These are phyloP conservation scores for Plasmodium gonderi DNA, from an alignment of 169 alveolate species.

Conservation along the genomic window DNA sequence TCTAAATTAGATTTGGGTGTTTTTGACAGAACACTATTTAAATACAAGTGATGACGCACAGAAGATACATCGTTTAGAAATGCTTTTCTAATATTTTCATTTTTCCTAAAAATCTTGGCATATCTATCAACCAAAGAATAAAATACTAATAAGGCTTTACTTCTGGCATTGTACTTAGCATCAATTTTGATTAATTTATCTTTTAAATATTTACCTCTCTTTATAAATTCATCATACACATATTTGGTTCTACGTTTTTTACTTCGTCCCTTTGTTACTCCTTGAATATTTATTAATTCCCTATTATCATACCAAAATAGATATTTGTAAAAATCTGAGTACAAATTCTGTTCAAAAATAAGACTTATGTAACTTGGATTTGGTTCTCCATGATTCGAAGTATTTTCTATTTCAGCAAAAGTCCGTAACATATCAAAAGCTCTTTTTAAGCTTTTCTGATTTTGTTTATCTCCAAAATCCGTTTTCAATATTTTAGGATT, in stretches of 20 bases:
- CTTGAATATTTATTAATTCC: constrained; percentile 3
- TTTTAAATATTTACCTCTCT: constrained; percentile 2
- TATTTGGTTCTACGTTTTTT: not conserved
- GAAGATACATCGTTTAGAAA: constrained; percentile 19
- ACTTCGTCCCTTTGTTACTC: not conserved
- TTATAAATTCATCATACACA: constrained; percentile 29
- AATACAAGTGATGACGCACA: constrained; percentile 34
- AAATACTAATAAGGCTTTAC: constrained; percentile 33
- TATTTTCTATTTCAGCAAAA: constrained; percentile 53
- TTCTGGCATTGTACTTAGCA: constrained; percentile 17
- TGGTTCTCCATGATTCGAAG: not conserved
- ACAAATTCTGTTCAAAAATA: constrained; percentile 29
- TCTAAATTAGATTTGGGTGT: constrained; percentile 30
- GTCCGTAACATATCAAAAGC: constrained; percentile 62
- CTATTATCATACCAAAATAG: constrained; percentile 55
- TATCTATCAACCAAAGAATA: constrained; percentile 46
- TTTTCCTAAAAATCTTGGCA: constrained; percentile 6
- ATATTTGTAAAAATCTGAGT: constrained; percentile 42
- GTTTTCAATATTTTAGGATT: not conserved
- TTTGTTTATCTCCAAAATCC: constrained; percentile 3
- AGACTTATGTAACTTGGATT: constrained; percentile 36
- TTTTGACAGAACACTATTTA: constrained; percentile 4
- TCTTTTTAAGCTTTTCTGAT: constrained; percentile 45
- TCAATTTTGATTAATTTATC: constrained; percentile 14
- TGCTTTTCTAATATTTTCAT: not conserved